Conservation (phyloP, 2,329 filamentous ascomycete genomes). For the Elsinoe batatas region DNA sequence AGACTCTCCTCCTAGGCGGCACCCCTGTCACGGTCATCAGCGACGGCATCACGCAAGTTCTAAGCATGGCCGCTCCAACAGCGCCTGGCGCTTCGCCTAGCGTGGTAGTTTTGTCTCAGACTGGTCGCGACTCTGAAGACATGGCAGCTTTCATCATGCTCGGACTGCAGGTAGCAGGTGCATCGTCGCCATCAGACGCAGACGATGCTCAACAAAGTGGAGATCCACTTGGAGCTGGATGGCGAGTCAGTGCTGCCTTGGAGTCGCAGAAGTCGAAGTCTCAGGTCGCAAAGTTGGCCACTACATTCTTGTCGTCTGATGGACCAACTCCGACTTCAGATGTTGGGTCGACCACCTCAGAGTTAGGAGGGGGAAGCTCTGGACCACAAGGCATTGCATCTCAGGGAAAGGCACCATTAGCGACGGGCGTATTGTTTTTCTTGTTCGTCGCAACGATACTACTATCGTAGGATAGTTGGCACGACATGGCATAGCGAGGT, state of each 20-base stretch:
- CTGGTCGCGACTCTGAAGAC: not conserved
- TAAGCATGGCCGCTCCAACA: constrained; percentile 1
- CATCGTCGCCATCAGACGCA: not conserved
- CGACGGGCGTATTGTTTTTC: not conserved
- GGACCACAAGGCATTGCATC: constrained; percentile 3
- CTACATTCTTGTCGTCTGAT: not conserved
- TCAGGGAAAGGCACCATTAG: constrained; percentile 2
- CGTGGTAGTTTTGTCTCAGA: not conserved
- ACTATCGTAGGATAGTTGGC: not conserved
- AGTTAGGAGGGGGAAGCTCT: not conserved
- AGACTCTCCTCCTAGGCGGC: not conserved
- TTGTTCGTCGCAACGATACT: not conserved
- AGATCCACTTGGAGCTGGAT: constrained; percentile 1
- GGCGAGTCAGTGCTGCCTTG: not conserved
- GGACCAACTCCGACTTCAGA: not conserved
- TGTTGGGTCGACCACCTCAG: not conserved
- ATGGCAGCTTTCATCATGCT: constrained; percentile 1
- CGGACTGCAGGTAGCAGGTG: not conserved
- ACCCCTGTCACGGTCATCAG: not conserved
- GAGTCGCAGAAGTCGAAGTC: not conserved
- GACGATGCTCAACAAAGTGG: not conserved
- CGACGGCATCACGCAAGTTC: constrained; percentile 2
- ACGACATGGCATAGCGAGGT: not conserved
- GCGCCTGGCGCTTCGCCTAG: not conserved
- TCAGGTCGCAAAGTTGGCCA: not conserved